Conservation (phyloP, 2,329 filamentous ascomycete species). For the Pezicula neosporulosa region DNA sequence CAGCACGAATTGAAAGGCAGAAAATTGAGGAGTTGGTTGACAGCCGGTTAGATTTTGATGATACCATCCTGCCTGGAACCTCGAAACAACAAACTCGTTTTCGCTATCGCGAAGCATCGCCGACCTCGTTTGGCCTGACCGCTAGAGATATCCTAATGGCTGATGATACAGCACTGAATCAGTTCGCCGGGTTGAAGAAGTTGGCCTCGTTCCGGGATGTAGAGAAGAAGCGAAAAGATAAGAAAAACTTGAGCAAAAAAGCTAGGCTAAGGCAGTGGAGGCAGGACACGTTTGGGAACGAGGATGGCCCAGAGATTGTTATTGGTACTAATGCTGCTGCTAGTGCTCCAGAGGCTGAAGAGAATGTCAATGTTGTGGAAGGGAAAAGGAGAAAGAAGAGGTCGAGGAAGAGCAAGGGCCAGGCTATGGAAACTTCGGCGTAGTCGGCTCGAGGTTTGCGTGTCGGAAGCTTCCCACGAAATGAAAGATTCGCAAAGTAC, state of each 20-base stretch:
- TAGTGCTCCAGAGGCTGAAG: conserved; percentile 19
- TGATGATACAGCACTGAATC: conserved; percentile 81
- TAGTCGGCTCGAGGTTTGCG: too few relatives aligned
- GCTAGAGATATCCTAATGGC: conserved; percentile 86
- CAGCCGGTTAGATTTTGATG: conserved; percentile 70
- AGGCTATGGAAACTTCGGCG: background rate
- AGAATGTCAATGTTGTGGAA: conserved; percentile 31
- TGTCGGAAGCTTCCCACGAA: too few relatives aligned
- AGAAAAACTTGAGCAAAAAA: conserved; percentile 90
- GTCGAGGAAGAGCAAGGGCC: conserved; percentile 35
- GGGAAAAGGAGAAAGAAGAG: conserved; percentile 49
- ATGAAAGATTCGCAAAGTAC: too few relatives aligned
- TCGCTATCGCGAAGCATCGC: conserved; percentile 92
- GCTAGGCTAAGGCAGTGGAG: conserved; percentile 85
- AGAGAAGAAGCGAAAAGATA: conserved; percentile 86
- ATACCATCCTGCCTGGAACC: conserved; percentile 44
- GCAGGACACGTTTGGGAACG: conserved; percentile 57
- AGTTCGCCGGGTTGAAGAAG: conserved; percentile 93
- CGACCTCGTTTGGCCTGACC: conserved; percentile 84
- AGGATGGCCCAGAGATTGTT: conserved; percentile 31
- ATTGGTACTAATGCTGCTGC: conserved; percentile 17
- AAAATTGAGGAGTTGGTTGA: conserved; percentile 87
- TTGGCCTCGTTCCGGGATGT: conserved; percentile 83
- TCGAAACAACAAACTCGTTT: conserved; percentile 58
- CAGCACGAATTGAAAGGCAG: conserved; percentile 75